phyloP scores from a whole-genome alignment of 345 rosid species.

The Fremontodendron californicum region DNA sequence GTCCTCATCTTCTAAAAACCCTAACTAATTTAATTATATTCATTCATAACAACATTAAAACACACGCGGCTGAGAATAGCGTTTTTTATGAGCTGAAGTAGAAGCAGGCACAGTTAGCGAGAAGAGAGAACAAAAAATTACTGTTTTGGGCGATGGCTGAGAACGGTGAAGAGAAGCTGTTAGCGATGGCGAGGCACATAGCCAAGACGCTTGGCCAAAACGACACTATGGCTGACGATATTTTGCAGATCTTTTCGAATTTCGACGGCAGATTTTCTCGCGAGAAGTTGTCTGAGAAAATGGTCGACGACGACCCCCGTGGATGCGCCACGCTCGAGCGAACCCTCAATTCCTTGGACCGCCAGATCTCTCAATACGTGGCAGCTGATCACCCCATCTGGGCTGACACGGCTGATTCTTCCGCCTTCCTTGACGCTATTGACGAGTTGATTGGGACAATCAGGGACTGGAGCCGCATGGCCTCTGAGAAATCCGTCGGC shows the following conservation, averaged over 20 bases:
- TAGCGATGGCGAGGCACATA: constrained; percentile 88
- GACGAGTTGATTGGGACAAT: constrained; percentile 55
- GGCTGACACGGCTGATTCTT: constrained; percentile 74
- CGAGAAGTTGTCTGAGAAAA: constrained; percentile 54
- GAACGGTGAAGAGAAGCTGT: constrained; percentile 88
- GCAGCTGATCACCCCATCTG: constrained; percentile 65
- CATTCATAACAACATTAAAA: too few relatives aligned
- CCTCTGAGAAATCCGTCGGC: constrained; percentile 41
- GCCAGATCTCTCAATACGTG: constrained; percentile 74
- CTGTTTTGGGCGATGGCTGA: constrained; percentile 29
- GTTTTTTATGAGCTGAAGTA: not conserved
- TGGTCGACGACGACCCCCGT: constrained; percentile 39
- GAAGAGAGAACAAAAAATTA: not conserved
- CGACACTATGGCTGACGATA: constrained; percentile 80
- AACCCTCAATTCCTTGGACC: constrained; percentile 46
- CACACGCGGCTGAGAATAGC: too few relatives aligned
- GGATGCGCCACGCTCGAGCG: constrained; percentile 46
- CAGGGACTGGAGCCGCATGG: constrained; percentile 53
- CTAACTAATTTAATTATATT: not conserved
- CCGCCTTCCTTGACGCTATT: constrained; percentile 67
- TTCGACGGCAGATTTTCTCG: constrained; percentile 90
- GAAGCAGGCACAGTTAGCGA: not conserved
- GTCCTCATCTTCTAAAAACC: not conserved
- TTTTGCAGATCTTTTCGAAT: constrained; percentile 85
- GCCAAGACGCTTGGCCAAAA: constrained; percentile 85